Percentiles rank a stretch among this genome's conserved stretches.
Evolutionary conservation across 1,284 basidiomycete genomes (phyloP).

Genomic region (Puccinia horiana): DNA sequence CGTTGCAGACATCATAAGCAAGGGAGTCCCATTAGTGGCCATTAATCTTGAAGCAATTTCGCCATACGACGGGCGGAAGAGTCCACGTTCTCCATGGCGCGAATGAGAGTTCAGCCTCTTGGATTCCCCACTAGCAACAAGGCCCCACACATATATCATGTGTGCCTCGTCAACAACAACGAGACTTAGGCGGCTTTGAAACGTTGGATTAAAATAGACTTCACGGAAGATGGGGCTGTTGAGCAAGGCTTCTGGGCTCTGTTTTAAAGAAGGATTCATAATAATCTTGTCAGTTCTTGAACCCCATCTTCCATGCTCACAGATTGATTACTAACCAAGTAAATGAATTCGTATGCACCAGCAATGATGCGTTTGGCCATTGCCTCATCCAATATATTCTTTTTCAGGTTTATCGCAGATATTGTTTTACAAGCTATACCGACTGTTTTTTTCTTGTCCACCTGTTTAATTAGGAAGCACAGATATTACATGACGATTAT

Average conservation of each 20-base stretch:
- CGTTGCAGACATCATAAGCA: conserved; percentile 1
- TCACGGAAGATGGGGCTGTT: not conserved
- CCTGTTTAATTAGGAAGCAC: not conserved
- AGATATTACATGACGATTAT: not conserved
- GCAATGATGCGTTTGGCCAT: not conserved
- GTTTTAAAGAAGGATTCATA: not conserved
- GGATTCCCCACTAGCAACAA: conserved; percentile 6
- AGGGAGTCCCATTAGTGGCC: not conserved
- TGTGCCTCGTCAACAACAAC: conserved; percentile 4
- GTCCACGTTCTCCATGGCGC: not conserved
- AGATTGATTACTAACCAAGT: not conserved
- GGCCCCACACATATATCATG: conserved; percentile 8
- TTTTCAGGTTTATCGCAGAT: not conserved
- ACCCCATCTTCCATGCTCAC: not conserved
- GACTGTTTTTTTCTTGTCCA: not conserved
- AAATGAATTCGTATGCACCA: not conserved
- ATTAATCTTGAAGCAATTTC: not conserved
- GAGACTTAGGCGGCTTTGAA: not conserved
- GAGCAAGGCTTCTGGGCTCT: conserved; percentile 14
- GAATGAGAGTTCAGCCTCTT: not conserved
- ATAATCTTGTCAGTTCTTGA: not conserved
- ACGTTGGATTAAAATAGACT: not conserved
- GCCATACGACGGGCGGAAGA: not conserved
- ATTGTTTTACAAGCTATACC: not conserved
- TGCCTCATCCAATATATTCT: not conserved